These are phyloP conservation scores for Prunus fruticosa DNA, from an alignment of 306 rosid species.

Conservation along the genomic window DNA sequence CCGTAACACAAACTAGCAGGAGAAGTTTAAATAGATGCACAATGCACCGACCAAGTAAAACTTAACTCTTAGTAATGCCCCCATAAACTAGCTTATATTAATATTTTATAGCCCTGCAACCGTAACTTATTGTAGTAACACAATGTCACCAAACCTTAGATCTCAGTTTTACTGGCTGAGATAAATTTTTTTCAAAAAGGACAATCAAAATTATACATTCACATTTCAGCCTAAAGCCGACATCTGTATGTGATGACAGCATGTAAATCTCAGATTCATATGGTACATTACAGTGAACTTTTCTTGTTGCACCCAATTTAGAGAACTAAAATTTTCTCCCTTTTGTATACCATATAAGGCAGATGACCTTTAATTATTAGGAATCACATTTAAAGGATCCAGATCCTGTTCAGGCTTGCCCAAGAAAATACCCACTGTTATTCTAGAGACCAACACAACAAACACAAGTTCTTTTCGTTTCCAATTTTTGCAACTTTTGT, in stretches of 20 bases:
- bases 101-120: neutral
- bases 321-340: neutral
- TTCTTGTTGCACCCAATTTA: neutral
- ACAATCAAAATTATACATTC: no score
- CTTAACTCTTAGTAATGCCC: neutral
- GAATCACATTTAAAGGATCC: neutral
- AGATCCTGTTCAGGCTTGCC: neutral
- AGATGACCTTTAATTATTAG: neutral
- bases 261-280: neutral
- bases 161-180: neutral
- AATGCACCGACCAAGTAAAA: no score
- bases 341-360: neutral
- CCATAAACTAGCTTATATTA: neutral
- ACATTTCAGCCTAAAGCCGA: no score
- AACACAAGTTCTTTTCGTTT: neutral
- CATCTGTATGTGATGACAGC: no score
- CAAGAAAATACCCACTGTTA: neutral
- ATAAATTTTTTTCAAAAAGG: no score
- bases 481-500: no score
- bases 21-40: neutral
- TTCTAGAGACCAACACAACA: neutral
- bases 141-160: neutral
- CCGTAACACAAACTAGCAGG: no score
- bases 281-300: neutral
- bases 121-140: neutral